Evolutionary conservation across 176 grass and related monocot genomes (phyloP).

Genomic region (Leersia perrieri): DNA sequence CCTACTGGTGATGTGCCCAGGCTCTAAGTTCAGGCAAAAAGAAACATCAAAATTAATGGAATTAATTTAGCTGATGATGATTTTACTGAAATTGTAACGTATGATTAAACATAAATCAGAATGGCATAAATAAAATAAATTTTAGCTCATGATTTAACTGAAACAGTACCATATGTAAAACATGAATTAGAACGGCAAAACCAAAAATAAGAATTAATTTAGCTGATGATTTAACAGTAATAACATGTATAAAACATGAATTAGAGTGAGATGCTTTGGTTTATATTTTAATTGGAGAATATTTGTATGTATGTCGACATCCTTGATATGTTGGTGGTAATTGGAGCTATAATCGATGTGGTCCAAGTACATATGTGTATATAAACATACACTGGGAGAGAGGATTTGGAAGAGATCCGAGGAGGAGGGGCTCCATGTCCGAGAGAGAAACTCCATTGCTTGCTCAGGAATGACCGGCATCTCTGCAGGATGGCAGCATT

Average conservation of each 20-base stretch:
- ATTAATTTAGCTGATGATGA: not conserved
- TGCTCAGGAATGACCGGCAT: conserved; percentile 57
- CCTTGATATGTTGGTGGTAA: conserved; percentile 4
- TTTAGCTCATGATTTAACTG: too few species aligned
- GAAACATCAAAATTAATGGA: not conserved
- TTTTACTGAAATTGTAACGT: not conserved
- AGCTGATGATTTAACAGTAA: too few species aligned
- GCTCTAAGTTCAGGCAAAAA: conserved; percentile 3
- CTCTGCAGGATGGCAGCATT: conserved; percentile 40
- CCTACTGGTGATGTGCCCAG: conserved; percentile 22
- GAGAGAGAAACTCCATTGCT: conserved; percentile 85
- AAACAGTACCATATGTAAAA: too few species aligned
- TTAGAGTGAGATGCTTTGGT: too few species aligned
- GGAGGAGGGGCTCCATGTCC: conserved; percentile 90
- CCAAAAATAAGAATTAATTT: too few species aligned
- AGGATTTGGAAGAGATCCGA: conserved; percentile 91
- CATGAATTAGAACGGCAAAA: too few species aligned
- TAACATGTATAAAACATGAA: too few species aligned
- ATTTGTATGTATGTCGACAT: conserved; percentile 7
- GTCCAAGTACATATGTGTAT: conserved; percentile 14
- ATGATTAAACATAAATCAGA: not conserved
- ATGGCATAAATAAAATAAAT: not conserved
- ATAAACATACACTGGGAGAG: conserved; percentile 68
- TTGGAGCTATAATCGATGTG: not conserved
- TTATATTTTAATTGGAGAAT: not conserved